Conservation (phyloP, 306 rosid genomes). For the Ochetophila trinervis region DNA sequence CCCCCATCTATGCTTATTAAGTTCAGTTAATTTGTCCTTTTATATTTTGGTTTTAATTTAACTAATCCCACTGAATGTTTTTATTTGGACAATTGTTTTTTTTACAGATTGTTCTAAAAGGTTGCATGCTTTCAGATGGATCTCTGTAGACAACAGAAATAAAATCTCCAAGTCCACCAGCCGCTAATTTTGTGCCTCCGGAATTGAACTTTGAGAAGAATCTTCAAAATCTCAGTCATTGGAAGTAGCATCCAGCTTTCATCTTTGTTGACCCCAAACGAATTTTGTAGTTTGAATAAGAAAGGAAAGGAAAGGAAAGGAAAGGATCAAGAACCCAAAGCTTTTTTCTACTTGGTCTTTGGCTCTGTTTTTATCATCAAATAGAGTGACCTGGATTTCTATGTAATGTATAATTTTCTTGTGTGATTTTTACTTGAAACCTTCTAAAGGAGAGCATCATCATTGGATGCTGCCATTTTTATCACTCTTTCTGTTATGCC, state of each 20-base stretch:
- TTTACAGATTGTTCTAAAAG: slow-evolving; percentile 30
- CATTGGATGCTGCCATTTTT: slow-evolving; percentile 13
- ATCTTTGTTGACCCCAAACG: slow-evolving; percentile 18
- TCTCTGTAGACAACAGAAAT: slow-evolving; percentile 25
- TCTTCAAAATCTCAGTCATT: slow-evolving; percentile 16
- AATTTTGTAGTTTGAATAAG: slow-evolving; percentile 21
- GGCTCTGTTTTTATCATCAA: slow-evolving; percentile 25
- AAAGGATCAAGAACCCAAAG: slow-evolving; percentile 28
- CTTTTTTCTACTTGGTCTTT: slow-evolving; percentile 29
- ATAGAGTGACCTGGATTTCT: slow-evolving; percentile 4
- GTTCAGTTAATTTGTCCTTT: background rate
- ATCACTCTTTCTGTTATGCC: slow-evolving; percentile 1
- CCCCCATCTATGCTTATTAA: background rate
- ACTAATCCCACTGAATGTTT: slow-evolving; percentile 3
- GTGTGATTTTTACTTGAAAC: slow-evolving; percentile 8
- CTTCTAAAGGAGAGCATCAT: slow-evolving; percentile 2
- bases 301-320: too few species aligned
- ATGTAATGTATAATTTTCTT: slow-evolving; percentile 34
- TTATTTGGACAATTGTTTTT: slow-evolving; percentile 7
- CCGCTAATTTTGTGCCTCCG: slow-evolving; percentile 36
- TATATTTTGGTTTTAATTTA: background rate
- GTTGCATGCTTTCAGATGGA: slow-evolving; percentile 37
- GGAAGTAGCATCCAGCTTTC: slow-evolving; percentile 23
- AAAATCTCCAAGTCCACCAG: slow-evolving; percentile 26
- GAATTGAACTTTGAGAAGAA: slow-evolving; percentile 38